Conservation (phyloP, 2,329 filamentous ascomycete genomes). For the Pezicula radicicola region DNA sequence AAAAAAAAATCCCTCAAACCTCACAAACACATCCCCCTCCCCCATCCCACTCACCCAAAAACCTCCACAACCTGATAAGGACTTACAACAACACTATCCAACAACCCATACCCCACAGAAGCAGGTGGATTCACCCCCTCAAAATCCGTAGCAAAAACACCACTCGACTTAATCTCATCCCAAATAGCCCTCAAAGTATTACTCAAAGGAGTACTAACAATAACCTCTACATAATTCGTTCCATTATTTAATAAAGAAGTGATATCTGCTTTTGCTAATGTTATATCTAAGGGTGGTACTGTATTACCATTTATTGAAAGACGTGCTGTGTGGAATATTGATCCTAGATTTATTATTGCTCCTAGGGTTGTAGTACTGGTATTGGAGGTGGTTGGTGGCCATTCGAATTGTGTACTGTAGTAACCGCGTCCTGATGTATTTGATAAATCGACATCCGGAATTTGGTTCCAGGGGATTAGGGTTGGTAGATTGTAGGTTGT, state of each 20-base stretch:
- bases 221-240: neutral
- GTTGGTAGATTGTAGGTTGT: slow-evolving; percentile 26
- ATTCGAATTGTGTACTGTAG: slow-evolving; percentile 23
- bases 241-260: neutral
- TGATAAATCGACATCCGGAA: slow-evolving; percentile 19
- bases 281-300: neutral
- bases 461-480: slow-evolving; percentile 32
- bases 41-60: neutral
- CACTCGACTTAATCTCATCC: neutral
- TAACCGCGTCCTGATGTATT: slow-evolving; percentile 31
- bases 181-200: neutral
- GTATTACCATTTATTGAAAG: neutral
- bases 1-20: no score
- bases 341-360: neutral
- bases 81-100: neutral
- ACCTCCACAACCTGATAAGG: neutral
- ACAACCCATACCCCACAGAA: neutral
- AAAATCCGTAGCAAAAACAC: neutral
- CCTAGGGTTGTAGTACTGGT: neutral
- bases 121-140: neutral
- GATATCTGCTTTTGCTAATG: neutral
- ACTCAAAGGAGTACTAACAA: neutral
- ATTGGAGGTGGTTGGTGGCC: neutral
- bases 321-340: neutral
- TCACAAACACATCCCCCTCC: no score